Conservation (phyloP, 2,329 filamentous ascomycete species). For the Aspergillus thermomutatus region DNA sequence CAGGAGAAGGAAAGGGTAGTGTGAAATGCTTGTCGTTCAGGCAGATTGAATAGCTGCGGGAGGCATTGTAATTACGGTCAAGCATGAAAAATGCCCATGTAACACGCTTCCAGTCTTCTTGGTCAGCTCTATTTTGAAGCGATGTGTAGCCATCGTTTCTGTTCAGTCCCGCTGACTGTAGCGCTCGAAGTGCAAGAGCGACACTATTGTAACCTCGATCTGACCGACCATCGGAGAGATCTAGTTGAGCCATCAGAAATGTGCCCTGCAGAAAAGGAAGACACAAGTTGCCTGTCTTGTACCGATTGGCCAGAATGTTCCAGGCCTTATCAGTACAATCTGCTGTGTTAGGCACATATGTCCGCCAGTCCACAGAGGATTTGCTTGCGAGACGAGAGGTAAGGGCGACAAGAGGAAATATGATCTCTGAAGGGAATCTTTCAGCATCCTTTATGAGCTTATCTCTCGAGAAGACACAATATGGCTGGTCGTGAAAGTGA, state of each 20-base stretch:
- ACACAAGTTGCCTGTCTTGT: conserved; percentile 11
- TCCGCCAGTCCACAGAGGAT: conserved; percentile 1
- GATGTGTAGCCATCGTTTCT: conserved; percentile 10
- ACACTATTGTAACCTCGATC: conserved; percentile 20
- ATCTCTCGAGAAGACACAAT: conserved; percentile 18
- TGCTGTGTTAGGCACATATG: conserved; percentile 1
- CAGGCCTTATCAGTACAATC: conserved; percentile 17
- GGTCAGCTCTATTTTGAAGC: background rate
- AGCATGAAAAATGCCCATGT: conserved; percentile 27
- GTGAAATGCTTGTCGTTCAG: conserved; percentile 24
- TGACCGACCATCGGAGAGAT: conserved; percentile 21
- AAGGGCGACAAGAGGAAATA: conserved; percentile 20
- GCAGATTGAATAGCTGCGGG: conserved; percentile 21
- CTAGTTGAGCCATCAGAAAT: conserved; percentile 22
- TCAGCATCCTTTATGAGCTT: conserved; percentile 14
- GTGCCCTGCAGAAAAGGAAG: conserved; percentile 22
- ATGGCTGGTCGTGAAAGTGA: conserved; percentile 25
- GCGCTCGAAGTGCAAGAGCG: conserved; percentile 18
- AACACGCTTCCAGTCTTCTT: conserved; percentile 17
- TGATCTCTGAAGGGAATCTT: conserved; percentile 16
- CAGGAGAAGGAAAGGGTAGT: conserved; percentile 14
- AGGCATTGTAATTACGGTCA: conserved; percentile 24
- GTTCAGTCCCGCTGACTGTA: conserved; percentile 21
- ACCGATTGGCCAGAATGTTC: conserved; percentile 16
- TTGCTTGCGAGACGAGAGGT: conserved; percentile 16